These are phyloP conservation scores for Leishmania mexicana DNA, from an alignment of 208 protist genomes.

Conservation along the genomic window DNA sequence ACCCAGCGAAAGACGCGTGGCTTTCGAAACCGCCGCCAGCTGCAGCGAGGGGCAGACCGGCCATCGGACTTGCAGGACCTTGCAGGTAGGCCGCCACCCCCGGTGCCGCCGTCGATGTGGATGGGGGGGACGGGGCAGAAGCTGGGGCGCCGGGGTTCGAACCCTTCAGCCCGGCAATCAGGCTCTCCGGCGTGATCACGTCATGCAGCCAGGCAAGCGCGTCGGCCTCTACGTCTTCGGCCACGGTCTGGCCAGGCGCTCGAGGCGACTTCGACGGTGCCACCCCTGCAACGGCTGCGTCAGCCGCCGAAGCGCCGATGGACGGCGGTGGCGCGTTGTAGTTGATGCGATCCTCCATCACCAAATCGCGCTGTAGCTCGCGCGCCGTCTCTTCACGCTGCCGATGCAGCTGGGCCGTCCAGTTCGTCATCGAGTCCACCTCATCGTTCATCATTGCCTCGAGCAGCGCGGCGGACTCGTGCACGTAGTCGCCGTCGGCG, in stretches of 20 bases:
- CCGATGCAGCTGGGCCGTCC: slow-evolving; percentile 18
- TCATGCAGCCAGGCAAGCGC: slow-evolving; percentile 87
- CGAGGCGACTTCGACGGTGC: not conserved
- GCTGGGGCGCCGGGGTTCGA: slow-evolving; percentile 5
- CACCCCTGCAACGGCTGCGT: not conserved
- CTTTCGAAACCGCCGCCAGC: not conserved
- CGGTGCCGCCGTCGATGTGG: not conserved
- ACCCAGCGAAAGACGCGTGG: not conserved
- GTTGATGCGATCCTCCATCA: slow-evolving; percentile 63
- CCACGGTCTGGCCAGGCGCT: slow-evolving; percentile 4
- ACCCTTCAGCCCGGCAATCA: slow-evolving; percentile 24
- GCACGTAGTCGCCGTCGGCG: slow-evolving; percentile 57
- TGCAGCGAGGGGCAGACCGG: not conserved
- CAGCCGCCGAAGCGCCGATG: not conserved
- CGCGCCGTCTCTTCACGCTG: slow-evolving; percentile 30
- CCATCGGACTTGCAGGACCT: not conserved
- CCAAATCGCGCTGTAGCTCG: slow-evolving; percentile 50
- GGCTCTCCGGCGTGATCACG: slow-evolving; percentile 62
- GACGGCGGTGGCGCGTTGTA: slow-evolving; percentile 37
- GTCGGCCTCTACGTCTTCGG: slow-evolving; percentile 42
- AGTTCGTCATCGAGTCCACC: slow-evolving; percentile 32
- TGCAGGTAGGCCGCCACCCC: not conserved
- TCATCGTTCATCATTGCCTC: slow-evolving; percentile 77
- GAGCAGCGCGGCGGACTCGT: slow-evolving; percentile 77
- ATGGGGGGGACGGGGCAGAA: not conserved